Evolutionary conservation across 2,329 filamentous ascomycete species (phyloP).

Genomic region (Claviceps quebecensis): DNA sequence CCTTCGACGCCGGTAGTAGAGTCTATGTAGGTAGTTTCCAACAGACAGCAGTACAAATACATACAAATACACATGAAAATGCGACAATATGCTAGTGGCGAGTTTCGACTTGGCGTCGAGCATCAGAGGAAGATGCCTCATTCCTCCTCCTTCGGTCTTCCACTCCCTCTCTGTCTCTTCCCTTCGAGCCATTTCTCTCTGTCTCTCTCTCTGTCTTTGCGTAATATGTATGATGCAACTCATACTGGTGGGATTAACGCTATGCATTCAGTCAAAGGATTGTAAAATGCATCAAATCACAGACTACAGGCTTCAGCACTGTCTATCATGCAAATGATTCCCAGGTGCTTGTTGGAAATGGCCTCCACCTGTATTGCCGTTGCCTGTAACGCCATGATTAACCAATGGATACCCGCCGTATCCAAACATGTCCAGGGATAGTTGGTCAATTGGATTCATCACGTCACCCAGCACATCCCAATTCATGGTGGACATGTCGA

Average conservation of each 20-base stretch:
- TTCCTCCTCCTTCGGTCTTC: background rate
- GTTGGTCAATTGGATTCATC: slow-evolving; percentile 14
- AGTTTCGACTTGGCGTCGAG: background rate
- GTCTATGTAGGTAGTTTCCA: background rate
- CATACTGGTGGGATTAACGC: background rate
- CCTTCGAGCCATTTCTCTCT: background rate
- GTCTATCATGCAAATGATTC: background rate
- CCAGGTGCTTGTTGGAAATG: slow-evolving; percentile 3
- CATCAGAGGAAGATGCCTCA: background rate
- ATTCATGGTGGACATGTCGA: slow-evolving; percentile 29
- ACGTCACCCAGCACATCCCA: slow-evolving; percentile 31
- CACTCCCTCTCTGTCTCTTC: background rate
- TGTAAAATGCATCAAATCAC: background rate
- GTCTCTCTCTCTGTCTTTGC: background rate
- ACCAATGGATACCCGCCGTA: slow-evolving; percentile 14
- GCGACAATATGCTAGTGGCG: slow-evolving; percentile 6
- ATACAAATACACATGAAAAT: slow-evolving; percentile 4
- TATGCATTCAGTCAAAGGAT: background rate
- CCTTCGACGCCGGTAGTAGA: background rate
- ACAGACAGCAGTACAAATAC: slow-evolving; percentile 7
- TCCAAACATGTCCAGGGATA: slow-evolving; percentile 19
- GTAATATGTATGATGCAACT: background rate
- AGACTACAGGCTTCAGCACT: background rate
- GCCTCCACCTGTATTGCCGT: slow-evolving; percentile 1
- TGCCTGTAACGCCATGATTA: slow-evolving; percentile 5